phyloP scores from a whole-genome alignment of 2,329 filamentous ascomycete genomes.

The Arthroderma uncinatum region DNA sequence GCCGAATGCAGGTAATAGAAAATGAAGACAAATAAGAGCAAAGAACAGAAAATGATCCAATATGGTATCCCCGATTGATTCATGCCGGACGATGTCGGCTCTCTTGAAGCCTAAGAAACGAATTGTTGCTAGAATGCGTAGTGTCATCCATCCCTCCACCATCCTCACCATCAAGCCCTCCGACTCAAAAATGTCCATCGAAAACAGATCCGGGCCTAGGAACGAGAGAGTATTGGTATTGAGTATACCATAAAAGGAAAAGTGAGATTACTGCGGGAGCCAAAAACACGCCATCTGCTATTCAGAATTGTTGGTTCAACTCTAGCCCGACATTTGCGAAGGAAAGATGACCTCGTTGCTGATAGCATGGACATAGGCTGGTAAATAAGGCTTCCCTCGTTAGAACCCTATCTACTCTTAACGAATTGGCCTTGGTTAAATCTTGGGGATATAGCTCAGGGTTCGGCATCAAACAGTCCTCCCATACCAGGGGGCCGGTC shows the following conservation, averaged over 20 bases:
- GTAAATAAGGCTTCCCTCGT: not conserved
- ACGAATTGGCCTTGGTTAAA: not conserved
- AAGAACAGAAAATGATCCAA: not conserved
- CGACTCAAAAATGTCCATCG: not conserved
- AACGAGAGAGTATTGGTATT: not conserved
- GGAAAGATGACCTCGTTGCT: not conserved
- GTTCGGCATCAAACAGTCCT: constrained; percentile 35
- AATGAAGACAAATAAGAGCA: not conserved
- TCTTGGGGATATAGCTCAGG: constrained; percentile 10
- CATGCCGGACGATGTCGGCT: not conserved
- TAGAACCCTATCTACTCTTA: not conserved
- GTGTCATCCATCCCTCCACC: not conserved
- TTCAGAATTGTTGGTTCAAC: not conserved
- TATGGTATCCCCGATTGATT: not conserved
- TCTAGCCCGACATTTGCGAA: not conserved
- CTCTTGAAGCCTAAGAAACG: not conserved
- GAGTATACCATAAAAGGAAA: not conserved
- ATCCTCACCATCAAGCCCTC: not conserved
- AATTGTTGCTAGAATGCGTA: not conserved
- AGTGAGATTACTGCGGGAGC: not conserved
- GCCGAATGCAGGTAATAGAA: not conserved
- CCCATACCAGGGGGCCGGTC: constrained; percentile 29
- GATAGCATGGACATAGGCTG: not conserved
- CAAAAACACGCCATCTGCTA: not conserved
- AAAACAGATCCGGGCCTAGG: not conserved